Evolutionary conservation across 192 early-diverging fungal genomes (phyloP).

Genomic region (Pilaira anomala): DNA sequence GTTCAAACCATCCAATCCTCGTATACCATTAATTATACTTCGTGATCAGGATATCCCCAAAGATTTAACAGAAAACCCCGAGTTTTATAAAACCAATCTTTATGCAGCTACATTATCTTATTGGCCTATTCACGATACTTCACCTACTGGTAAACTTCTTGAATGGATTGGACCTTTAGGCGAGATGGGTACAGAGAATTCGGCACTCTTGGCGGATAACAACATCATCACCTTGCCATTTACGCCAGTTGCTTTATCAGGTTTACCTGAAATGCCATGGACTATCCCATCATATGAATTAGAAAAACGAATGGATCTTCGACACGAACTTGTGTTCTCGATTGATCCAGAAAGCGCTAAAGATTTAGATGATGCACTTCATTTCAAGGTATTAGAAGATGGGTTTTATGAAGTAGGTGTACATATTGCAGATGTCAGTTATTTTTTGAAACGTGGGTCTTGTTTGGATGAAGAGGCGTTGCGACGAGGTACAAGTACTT

Average conservation of each 20-base stretch:
- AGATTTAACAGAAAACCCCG: constrained; percentile 62
- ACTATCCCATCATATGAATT: constrained; percentile 72
- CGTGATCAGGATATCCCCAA: constrained; percentile 55
- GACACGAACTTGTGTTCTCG: constrained; percentile 73
- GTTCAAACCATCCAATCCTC: constrained; percentile 77
- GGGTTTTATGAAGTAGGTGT: constrained; percentile 70
- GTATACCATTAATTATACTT: constrained; percentile 67
- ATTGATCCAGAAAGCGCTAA: constrained; percentile 87
- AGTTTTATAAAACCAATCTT: constrained; percentile 28
- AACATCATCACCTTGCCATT: constrained; percentile 64
- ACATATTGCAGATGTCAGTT: constrained; percentile 94
- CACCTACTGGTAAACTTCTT: constrained; percentile 65
- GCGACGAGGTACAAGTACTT: constrained; percentile 88
- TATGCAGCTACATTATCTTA: constrained; percentile 38
- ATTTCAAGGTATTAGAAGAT: constrained; percentile 52
- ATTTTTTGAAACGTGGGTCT: constrained; percentile 88
- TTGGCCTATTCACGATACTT: constrained; percentile 59
- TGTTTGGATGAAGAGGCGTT: constrained; percentile 91
- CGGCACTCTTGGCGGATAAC: not conserved
- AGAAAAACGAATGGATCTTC: constrained; percentile 67
- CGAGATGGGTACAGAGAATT: constrained; percentile 3
- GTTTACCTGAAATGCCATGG: constrained; percentile 79
- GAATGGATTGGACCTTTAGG: constrained; percentile 73
- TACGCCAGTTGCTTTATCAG: constrained; percentile 60
- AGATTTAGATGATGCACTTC: constrained; percentile 82